Base-by-base conservation (phyloP, 2,329 filamentous ascomycete species). In the Pyrenophora teres region DNA sequence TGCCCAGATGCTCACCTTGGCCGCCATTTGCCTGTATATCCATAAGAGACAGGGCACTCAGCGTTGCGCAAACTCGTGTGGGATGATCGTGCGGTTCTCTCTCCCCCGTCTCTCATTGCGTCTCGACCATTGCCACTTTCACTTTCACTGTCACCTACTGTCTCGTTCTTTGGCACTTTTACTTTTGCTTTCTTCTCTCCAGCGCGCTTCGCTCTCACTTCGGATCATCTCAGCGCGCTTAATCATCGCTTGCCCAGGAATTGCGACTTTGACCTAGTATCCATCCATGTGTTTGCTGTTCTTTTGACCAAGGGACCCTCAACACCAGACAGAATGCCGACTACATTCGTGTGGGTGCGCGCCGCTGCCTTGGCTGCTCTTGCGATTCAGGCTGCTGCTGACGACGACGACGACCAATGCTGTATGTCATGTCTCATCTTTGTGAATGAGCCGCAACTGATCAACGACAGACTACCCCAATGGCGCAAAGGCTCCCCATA, bases 381-480 rank as follows among this genome's bases (percentile, higher is more conserved):
- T 40, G 52, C 60, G 35, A 39, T 53, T 9, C 63, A 64, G n/a
- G 46, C 47, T 6, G 49, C 58, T 33, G 62, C 63, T 30, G 63
- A 15, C 15, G 15, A 15, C 15, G 15, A 15, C 15, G 15, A 15
- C 15, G 15, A 70, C 46, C 43, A 63, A 52, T 72, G 69, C 62
- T 72, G 69, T 72, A 60, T 47, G 67, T 50, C 25, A 18, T 9
- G 13, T 30, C 13, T 16, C 6, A 33, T 15, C 12, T 6, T n/a
- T 12, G 2, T 21, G 8, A 21, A 1, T 10, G 18, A 41, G 23
- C n/a, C 21, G 13, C 15, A 21, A 6, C 53, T 65, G n/a, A 68
- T 52, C 30, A 21, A 13, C 15, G 6, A 18, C 48, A 73, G 71
- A 73, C 60, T 74, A 73, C 38, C 69, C 69, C 19, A 68, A 71